Conservation (phyloP, 345 rosid genomes). For the Gossypium australe region DNA sequence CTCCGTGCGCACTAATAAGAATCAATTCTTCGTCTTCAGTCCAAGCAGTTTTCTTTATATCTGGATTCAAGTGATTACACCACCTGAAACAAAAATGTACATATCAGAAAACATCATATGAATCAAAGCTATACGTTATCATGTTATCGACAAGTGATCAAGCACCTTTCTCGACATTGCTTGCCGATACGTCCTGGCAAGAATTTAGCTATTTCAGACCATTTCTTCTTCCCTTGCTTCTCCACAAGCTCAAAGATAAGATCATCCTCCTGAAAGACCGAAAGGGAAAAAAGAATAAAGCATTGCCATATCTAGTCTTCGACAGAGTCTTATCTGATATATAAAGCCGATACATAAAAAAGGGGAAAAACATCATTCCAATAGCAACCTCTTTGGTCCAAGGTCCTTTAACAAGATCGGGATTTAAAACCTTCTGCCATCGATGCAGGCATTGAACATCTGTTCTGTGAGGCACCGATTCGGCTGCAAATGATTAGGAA, state of each 20-base stretch:
- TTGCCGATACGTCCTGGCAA: slow-evolving; percentile 67
- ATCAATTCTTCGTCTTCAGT: slow-evolving; percentile 51
- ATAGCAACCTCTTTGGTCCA: slow-evolving; percentile 51
- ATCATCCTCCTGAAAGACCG: slow-evolving; percentile 42
- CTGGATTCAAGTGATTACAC: slow-evolving; percentile 68
- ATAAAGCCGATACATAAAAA: not conserved
- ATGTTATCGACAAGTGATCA: not conserved
- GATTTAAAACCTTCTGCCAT: slow-evolving; percentile 60
- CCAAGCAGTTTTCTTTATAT: slow-evolving; percentile 50
- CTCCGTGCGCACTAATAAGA: slow-evolving; percentile 38
- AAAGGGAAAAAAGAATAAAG: not conserved
- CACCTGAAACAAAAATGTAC: slow-evolving; percentile 34
- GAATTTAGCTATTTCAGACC: slow-evolving; percentile 58
- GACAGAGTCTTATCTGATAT: no score
- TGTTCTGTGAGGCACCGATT: slow-evolving; percentile 32
- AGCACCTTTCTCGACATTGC: slow-evolving; percentile 73
- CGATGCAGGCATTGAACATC: slow-evolving; percentile 55
- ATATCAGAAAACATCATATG: not conserved
- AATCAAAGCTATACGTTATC: no score
- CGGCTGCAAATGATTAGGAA: slow-evolving; percentile 21
- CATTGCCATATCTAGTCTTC: no score
- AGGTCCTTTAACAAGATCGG: slow-evolving; percentile 50
- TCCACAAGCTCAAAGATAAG: slow-evolving; percentile 37
- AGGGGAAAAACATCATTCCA: not conserved
- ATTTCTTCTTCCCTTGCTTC: slow-evolving; percentile 40